phyloP scores from a whole-genome alignment of 257 asterid genomes.

The Perilla frutescens region DNA sequence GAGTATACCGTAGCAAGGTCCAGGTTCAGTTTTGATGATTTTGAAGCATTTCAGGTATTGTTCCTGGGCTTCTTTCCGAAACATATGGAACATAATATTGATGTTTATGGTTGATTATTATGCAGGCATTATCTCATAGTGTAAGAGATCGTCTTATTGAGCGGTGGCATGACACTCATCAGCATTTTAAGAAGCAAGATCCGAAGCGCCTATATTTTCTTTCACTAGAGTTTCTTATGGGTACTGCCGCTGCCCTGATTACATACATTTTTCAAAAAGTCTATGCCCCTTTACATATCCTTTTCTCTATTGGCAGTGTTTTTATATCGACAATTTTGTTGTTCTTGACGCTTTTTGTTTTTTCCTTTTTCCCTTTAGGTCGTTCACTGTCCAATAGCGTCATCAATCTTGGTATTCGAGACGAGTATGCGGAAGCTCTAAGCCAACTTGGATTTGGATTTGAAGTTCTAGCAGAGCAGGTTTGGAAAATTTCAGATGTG shows the following conservation, averaged over 20 bases:
- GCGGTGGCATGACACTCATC: constrained; percentile 65
- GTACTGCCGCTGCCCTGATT: constrained; percentile 26
- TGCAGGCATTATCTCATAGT: constrained; percentile 59
- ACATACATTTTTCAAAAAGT: background rate
- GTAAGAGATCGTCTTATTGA: constrained; percentile 61
- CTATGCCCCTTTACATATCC: background rate
- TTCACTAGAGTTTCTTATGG: constrained; percentile 64
- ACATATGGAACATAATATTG: background rate
- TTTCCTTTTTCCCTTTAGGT: constrained; percentile 38
- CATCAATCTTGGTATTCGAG: constrained; percentile 58
- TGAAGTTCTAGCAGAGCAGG: constrained; percentile 66
- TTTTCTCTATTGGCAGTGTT: constrained; percentile 11
- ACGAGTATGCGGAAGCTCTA: constrained; percentile 56
- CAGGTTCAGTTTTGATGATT: constrained; percentile 60
- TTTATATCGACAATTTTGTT: background rate
- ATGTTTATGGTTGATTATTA: constrained; percentile 26
- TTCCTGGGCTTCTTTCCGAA: background rate
- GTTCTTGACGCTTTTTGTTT: constrained; percentile 12
- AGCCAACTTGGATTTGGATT: constrained; percentile 57
- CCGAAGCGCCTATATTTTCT: constrained; percentile 63
- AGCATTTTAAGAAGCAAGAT: constrained; percentile 51
- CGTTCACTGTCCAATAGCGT: constrained; percentile 61
- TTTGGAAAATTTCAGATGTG: constrained; percentile 27
- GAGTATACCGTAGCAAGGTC: constrained; percentile 61
- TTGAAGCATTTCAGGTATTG: constrained; percentile 61